Evolutionary conservation across 345 rosid species (phyloP).

Genomic region (Eutrema yunnanense): DNA sequence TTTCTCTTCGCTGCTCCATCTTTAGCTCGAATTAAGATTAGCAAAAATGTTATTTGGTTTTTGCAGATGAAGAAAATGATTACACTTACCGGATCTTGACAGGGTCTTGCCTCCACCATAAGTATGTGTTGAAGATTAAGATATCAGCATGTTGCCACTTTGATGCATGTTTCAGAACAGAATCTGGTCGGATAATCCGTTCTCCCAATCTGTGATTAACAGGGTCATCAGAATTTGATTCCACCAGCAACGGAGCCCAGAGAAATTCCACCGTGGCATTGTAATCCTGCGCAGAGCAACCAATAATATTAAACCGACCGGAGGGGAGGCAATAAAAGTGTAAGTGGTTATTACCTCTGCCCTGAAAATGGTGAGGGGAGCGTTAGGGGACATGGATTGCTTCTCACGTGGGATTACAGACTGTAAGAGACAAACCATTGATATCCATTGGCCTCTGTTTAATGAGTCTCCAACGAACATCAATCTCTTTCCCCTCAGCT

Average conservation of each 20-base stretch:
- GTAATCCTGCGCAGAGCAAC: constrained; percentile 48
- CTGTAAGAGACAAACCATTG: constrained; percentile 87
- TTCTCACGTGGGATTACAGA: constrained; percentile 67
- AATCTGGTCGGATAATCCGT: constrained; percentile 81
- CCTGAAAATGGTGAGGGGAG: constrained; percentile 80
- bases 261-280: constrained; percentile 91
- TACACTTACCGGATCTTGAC: constrained; percentile 68
- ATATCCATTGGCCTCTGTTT: constrained; percentile 98
- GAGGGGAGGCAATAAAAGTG: background rate
- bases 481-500: constrained; percentile 84
- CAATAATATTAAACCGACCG: background rate
- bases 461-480: constrained; percentile 98
- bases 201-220: constrained; percentile 79
- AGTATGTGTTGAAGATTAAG: constrained; percentile 78
- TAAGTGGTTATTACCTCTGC: constrained; percentile 77
- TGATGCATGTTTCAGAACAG: constrained; percentile 81
- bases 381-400: constrained; percentile 86
- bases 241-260: constrained; percentile 95
- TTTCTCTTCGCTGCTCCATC: constrained; percentile 73
- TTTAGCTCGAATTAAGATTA: constrained; percentile 25
- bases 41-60: too few relatives aligned
- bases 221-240: constrained; percentile 96
- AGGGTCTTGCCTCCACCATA: constrained; percentile 99
- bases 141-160: constrained; percentile 91
- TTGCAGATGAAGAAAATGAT: background rate